phyloP scores from a whole-genome alignment of 2,329 filamentous ascomycete genomes.

The Epichloe uncinata region DNA sequence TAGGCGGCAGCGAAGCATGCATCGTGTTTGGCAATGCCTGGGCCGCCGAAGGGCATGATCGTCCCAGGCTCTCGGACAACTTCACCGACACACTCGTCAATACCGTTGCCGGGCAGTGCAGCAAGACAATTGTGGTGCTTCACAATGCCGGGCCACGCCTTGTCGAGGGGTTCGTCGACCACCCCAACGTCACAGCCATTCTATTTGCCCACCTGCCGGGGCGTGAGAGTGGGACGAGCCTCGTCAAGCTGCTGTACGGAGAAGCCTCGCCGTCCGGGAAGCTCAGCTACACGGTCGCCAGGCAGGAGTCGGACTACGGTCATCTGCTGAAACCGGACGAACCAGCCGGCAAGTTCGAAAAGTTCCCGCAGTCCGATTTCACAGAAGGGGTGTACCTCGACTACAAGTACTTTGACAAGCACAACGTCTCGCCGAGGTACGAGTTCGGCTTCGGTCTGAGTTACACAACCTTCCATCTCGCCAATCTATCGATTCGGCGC shows the following conservation, averaged over 20 bases:
- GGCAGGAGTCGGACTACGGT: constrained; percentile 42
- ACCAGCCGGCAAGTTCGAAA: constrained; percentile 36
- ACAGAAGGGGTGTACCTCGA: constrained; percentile 38
- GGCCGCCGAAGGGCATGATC: constrained; percentile 58
- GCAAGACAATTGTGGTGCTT: constrained; percentile 50
- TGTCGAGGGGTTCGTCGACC: constrained; percentile 47
- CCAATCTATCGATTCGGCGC: constrained; percentile 24
- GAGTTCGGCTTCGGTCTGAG: constrained; percentile 44
- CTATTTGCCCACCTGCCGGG: constrained; percentile 53
- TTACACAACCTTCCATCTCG: constrained; percentile 40
- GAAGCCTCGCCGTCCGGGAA: constrained; percentile 42
- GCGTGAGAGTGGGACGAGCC: constrained; percentile 44
- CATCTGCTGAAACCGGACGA: constrained; percentile 24
- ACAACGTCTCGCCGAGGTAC: constrained; percentile 34
- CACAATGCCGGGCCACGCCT: constrained; percentile 51
- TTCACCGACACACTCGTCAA: constrained; percentile 45
- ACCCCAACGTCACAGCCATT: constrained; percentile 50
- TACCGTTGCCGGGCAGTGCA: constrained; percentile 44
- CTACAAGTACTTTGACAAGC: constrained; percentile 40
- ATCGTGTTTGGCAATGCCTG: constrained; percentile 54
- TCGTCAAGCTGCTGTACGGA: constrained; percentile 45
- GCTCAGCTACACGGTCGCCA: constrained; percentile 48
- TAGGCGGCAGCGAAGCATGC: constrained; percentile 47
- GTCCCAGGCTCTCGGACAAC: constrained; percentile 49
- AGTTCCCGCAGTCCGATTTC: constrained; percentile 39